A percentile compares a stretch with the other conserved stretches of the same genome.
Evolutionary conservation across 345 rosid genomes (phyloP).

Genomic region (Ceriops zippeliana): DNA sequence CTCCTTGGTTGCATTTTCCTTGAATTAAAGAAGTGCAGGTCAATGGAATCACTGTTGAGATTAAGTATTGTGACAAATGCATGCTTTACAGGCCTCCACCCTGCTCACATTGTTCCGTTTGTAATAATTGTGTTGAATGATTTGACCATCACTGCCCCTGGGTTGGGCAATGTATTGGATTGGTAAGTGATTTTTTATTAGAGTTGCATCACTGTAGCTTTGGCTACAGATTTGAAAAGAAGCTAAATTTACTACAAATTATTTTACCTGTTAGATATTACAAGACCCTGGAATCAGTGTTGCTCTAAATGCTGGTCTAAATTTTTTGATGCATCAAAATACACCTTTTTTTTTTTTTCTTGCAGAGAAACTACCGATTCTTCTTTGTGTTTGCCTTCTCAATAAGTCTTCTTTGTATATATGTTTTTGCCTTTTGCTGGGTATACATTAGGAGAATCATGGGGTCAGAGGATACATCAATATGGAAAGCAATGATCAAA

Average conservation of each 20-base stretch:
- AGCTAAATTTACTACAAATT: too few relatives aligned
- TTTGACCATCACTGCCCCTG: slow-evolving; percentile 41
- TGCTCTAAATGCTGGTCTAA: not conserved
- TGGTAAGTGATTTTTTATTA: slow-evolving; percentile 17
- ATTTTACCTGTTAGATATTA: not conserved
- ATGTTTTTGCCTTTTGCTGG: slow-evolving; percentile 91
- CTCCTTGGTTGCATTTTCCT: slow-evolving; percentile 30
- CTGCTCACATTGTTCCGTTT: slow-evolving; percentile 37
- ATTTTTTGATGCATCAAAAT: too few relatives aligned
- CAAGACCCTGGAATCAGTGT: too few relatives aligned
- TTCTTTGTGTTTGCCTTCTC: slow-evolving; percentile 87
- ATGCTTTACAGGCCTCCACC: slow-evolving; percentile 40
- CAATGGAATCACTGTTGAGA: slow-evolving; percentile 22
- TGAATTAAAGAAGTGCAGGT: slow-evolving; percentile 27
- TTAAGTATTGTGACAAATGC: slow-evolving; percentile 34
- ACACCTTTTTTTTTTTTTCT: not conserved
- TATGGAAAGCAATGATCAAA: slow-evolving; percentile 79
- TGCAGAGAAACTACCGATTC: slow-evolving; percentile 97
- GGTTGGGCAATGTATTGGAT: slow-evolving; percentile 37
- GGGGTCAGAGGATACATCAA: slow-evolving; percentile 46
- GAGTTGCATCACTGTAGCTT: not conserved
- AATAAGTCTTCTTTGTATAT: slow-evolving; percentile 77
- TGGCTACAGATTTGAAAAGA: too few relatives aligned
- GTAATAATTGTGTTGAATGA: slow-evolving; percentile 33
- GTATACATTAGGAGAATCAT: slow-evolving; percentile 63